phyloP scores from a whole-genome alignment of 2,329 filamentous ascomycete genomes.

The Alternaria consortialis region DNA sequence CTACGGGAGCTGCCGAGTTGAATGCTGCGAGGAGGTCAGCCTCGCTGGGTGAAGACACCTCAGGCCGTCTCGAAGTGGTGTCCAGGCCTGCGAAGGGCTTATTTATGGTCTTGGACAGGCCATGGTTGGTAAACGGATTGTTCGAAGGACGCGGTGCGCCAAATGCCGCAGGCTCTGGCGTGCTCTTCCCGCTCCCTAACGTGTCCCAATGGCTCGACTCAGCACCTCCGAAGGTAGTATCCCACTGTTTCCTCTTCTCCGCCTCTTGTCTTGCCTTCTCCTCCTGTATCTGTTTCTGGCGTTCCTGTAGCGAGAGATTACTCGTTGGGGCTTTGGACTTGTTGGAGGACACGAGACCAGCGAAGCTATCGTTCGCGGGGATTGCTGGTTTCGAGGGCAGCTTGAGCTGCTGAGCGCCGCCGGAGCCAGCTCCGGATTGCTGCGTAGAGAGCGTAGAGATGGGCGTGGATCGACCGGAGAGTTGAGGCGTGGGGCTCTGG shows the following conservation, averaged over 20 bases:
- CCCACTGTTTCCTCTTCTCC: slow-evolving; percentile 74
- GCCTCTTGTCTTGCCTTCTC: slow-evolving; percentile 80
- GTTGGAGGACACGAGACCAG: slow-evolving; percentile 74
- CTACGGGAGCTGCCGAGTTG: slow-evolving; percentile 66
- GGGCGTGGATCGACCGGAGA: slow-evolving; percentile 52
- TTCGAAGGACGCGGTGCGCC: slow-evolving; percentile 33
- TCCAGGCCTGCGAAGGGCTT: slow-evolving; percentile 51
- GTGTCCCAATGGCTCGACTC: slow-evolving; percentile 78
- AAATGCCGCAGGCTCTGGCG: slow-evolving; percentile 52
- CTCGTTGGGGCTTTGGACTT: slow-evolving; percentile 65
- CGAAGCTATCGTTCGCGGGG: slow-evolving; percentile 75
- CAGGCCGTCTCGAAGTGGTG: slow-evolving; percentile 40
- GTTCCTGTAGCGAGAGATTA: slow-evolving; percentile 73
- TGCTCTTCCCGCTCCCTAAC: slow-evolving; percentile 66
- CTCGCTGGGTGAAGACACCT: slow-evolving; percentile 53
- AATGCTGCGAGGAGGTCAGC: slow-evolving; percentile 71
- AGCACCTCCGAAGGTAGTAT: slow-evolving; percentile 76
- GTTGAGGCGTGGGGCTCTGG: slow-evolving; percentile 51
- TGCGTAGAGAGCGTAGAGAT: slow-evolving; percentile 50
- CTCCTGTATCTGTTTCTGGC: slow-evolving; percentile 76
- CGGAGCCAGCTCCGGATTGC: slow-evolving; percentile 46
- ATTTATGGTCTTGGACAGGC: slow-evolving; percentile 49
- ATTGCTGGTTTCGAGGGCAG: slow-evolving; percentile 61
- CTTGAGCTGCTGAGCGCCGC: slow-evolving; percentile 55
- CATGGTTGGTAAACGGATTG: slow-evolving; percentile 35